Conservation (phyloP, 1,284 basidiomycete species). For the Ceratobasidium sp. region DNA sequence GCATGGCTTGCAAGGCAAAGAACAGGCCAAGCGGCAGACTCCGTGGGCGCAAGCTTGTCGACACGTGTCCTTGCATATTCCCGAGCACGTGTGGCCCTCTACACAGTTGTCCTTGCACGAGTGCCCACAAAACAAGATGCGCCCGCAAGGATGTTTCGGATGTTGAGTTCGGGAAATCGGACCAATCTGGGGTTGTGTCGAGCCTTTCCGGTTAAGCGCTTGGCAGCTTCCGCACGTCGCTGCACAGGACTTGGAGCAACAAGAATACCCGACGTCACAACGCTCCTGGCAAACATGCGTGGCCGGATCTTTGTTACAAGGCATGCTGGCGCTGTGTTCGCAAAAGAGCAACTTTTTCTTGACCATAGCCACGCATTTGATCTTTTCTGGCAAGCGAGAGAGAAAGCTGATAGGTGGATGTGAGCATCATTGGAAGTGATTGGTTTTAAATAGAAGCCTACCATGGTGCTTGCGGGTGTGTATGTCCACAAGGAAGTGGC, state of each 20-base stretch:
- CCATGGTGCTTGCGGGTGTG: conserved; percentile 63
- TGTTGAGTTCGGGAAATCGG: conserved; percentile 57
- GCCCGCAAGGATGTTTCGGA: conserved; percentile 63
- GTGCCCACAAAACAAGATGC: conserved; percentile 68
- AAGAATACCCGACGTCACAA: conserved; percentile 60
- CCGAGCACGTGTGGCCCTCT: conserved; percentile 62
- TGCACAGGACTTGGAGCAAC: conserved; percentile 66
- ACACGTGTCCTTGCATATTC: conserved; percentile 61
- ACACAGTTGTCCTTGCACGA: conserved; percentile 63
- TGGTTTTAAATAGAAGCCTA: conserved; percentile 56
- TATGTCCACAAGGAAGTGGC: conserved; percentile 72
- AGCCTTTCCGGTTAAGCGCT: conserved; percentile 47
- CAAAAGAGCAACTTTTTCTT: conserved; percentile 64
- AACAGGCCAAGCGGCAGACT: conserved; percentile 63
- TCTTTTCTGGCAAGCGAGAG: conserved; percentile 59
- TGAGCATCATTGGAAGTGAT: too few relatives aligned
- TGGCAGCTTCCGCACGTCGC: conserved; percentile 66
- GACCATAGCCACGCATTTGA: conserved; percentile 61
- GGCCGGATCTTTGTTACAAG: conserved; percentile 61
- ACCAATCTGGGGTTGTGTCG: conserved; percentile 2
- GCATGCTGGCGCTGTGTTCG: conserved; percentile 63
- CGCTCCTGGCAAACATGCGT: conserved; percentile 57
- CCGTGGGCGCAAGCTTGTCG: conserved; percentile 68
- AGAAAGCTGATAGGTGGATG: conserved; percentile 57
- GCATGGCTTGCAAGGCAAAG: conserved; percentile 70